Percentiles rank a stretch among this genome's conserved stretches.
phyloP scores from a whole-genome alignment of 2,329 filamentous ascomycete species.

The Emergomyces africanus region DNA sequence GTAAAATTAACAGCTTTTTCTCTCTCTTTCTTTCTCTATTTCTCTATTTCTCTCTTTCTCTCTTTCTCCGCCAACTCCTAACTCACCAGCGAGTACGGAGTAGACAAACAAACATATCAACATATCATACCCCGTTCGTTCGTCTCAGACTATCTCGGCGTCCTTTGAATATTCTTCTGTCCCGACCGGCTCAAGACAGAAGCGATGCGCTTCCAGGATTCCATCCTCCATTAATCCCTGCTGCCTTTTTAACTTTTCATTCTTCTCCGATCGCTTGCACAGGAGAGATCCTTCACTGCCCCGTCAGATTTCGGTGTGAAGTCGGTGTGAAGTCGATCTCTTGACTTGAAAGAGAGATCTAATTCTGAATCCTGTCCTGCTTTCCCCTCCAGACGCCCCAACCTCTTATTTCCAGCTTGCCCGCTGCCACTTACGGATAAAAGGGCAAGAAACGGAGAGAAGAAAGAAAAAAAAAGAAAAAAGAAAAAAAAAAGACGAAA shows the following conservation, averaged over 20 bases:
- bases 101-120: too few relatives aligned
- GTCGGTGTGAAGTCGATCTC: background rate
- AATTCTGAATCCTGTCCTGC: background rate
- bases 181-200: background rate
- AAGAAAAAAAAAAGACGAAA: background rate
- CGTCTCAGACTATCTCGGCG: too few relatives aligned
- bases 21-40: too few relatives aligned
- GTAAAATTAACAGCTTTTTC: too few relatives aligned
- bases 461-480: too few relatives aligned
- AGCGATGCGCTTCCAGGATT: background rate
- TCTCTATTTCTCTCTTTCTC: too few relatives aligned
- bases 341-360: background rate
- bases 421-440: too few relatives aligned
- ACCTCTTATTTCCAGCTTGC: background rate
- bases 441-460: background rate
- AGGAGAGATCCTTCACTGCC: background rate
- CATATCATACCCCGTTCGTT: too few relatives aligned
- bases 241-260: background rate
- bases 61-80: background rate
- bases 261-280: background rate
- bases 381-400: background rate
- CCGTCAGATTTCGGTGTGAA: background rate
- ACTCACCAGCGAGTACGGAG: background rate
- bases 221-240: background rate
- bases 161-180: too few relatives aligned